A percentile compares a stretch with the other conserved stretches of the same genome.
phyloP scores from a whole-genome alignment of 208 protist genomes.

The Acanthamoeba rhysodes region DNA sequence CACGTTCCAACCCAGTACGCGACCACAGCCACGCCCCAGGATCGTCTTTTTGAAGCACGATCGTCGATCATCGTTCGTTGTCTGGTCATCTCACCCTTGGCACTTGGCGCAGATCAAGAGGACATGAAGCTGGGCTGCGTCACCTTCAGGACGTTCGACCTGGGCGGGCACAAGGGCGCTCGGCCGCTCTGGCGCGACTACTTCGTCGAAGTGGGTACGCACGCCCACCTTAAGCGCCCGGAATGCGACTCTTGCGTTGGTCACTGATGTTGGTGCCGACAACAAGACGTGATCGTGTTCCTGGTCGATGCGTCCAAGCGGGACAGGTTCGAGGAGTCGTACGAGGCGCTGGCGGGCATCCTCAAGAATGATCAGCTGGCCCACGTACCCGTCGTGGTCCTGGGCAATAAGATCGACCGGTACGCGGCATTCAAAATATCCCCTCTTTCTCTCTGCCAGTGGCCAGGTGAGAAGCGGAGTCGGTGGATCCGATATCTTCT shows the following conservation, averaged over 20 bases:
- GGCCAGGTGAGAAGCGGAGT: background rate
- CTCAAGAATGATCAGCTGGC: conserved; percentile 95
- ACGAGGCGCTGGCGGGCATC: conserved; percentile 95
- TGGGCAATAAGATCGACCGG: conserved; percentile 99
- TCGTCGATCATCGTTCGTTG: no score
- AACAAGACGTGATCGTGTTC: conserved; percentile 96
- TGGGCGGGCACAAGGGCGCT: conserved; percentile 98
- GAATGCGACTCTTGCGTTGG: no score
- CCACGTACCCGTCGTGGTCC: conserved; percentile 98
- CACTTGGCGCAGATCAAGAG: conserved; percentile 90
- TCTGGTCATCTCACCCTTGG: background rate
- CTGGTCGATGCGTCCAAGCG: conserved; percentile 98
- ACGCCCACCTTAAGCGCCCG: no score
- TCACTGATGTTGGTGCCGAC: no score
- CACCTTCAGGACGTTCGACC: conserved; percentile 99
- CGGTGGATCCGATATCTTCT: background rate
- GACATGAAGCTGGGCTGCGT: conserved; percentile 99
- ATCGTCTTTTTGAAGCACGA: no score
- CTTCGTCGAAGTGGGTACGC: conserved; percentile 98
- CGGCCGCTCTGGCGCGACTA: conserved; percentile 99
- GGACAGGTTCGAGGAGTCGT: conserved; percentile 97
- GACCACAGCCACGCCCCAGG: no score
- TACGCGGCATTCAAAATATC: background rate
- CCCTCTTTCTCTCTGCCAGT: no score
- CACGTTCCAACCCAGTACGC: conserved; percentile 93